phyloP scores from a whole-genome alignment of 129 eudicot species.

The Flaveria ramosissima region DNA sequence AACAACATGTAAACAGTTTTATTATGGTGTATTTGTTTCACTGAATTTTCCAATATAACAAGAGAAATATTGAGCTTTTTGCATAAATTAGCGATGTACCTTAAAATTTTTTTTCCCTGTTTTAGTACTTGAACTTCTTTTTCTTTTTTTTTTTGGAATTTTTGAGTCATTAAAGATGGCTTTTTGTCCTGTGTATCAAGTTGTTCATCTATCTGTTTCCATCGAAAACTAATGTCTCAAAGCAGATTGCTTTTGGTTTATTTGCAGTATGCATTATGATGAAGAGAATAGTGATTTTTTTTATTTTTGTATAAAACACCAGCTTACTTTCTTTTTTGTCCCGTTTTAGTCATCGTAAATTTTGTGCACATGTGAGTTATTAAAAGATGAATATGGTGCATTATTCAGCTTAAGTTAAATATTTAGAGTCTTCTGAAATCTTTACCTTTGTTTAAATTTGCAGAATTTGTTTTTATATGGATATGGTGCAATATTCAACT shows the following conservation, averaged over 20 bases:
- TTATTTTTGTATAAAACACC: not conserved
- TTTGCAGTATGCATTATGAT: not conserved
- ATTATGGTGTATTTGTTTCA: not conserved
- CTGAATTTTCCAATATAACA: not conserved
- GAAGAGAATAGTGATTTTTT: too few species aligned
- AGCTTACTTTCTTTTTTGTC: not conserved
- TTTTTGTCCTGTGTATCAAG: not conserved
- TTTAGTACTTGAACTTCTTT: not conserved
- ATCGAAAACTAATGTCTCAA: not conserved
- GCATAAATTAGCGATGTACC: not conserved
- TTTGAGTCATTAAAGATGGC: not conserved
- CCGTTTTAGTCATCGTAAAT: not conserved
- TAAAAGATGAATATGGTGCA: slow-evolving; percentile 3
- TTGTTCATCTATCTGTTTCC: not conserved
- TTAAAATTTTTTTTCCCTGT: not conserved
- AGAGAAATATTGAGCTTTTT: slow-evolving; percentile 5
- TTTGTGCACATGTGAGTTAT: not conserved
- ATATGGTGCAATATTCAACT: slow-evolving; percentile 99
- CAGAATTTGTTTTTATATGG: slow-evolving; percentile 97
- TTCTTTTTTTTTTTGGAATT: not conserved
- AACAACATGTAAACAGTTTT: not conserved
- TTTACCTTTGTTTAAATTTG: slow-evolving; percentile 24
- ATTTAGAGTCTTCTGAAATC: slow-evolving; percentile 14
- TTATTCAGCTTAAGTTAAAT: not conserved
- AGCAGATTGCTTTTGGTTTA: not conserved